Evolutionary conservation across 768 basidiomycete species (phyloP), one percentile per base, ranked within the genome.

Genomic region (Leccinum sublutescens): DNA sequence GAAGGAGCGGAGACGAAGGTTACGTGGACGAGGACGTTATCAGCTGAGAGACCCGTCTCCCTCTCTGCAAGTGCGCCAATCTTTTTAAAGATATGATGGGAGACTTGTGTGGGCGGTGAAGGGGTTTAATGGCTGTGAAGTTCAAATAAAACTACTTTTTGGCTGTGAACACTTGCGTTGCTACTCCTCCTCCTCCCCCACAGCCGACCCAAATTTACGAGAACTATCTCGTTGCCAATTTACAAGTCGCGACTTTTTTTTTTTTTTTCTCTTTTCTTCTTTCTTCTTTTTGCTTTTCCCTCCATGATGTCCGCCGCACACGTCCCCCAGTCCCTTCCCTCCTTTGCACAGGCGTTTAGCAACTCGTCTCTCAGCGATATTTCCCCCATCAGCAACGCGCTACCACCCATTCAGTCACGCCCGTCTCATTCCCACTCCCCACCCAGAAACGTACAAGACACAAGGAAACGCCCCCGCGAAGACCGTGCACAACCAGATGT

Each of bases 281-380:
- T 23, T 25, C 7, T 9, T 14, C 9, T 14, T 29, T 29, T 15
- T 10, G 19, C 4, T 29, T 23, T 36, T 4, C 53, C 25, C 43
- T 50, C 52, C 75, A 81, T 80, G 79, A 81, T 81, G 80, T 77
- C 80, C 62, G 71, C 75, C 61, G 45, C 45, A 47, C 45, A 47
- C 19, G 8, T 25, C 19, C 75, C 78, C 61, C 86, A 85, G 71
- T 86, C 88, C 10, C 83, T 92, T 40, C 90, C 90, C 43, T 88
- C 90, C 47, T 92, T 92, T 73, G 85, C 86, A 2, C 86, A 88
- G 75, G 83, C 90, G 0, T 92, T 92, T 75, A 83, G 80, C 70
- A 76, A 65, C 54, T 80, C 81, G 1, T 84, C 85, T 6, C 74
- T 88, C 56, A 77, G 70, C 72, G 79, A 74, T 59, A 78, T 85